Evolutionary conservation across 352 stramenopile genomes (phyloP).

Genomic region (Blastocystis sp.): DNA sequence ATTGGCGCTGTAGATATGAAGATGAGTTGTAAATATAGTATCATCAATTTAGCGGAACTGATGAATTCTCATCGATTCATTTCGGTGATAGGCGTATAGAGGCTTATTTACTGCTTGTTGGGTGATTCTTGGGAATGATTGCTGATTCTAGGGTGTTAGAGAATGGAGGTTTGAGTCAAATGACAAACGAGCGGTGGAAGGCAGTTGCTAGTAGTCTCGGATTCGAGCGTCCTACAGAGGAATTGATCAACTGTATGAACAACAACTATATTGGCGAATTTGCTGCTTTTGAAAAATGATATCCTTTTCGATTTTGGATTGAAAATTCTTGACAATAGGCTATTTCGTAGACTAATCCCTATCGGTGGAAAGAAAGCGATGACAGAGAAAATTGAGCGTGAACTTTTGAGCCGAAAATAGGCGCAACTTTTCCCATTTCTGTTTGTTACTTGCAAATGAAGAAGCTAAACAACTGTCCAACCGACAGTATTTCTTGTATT

Average conservation of each 20-base stretch:
- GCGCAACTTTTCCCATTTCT: background rate
- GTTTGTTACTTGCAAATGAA: slow-evolving; percentile 30
- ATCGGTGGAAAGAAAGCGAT: slow-evolving; percentile 49
- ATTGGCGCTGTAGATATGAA: background rate
- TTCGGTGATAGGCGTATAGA: background rate
- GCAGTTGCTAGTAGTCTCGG: background rate
- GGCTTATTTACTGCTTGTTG: background rate
- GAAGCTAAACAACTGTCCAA: slow-evolving; percentile 32
- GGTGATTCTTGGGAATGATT: background rate
- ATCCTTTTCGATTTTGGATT: background rate
- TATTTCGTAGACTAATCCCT: background rate
- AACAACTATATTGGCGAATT: slow-evolving; percentile 12
- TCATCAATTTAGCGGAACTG: background rate
- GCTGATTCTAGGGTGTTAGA: slow-evolving; percentile 10
- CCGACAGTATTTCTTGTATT: slow-evolving; percentile 13
- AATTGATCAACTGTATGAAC: background rate
- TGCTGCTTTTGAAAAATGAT: slow-evolving; percentile 55
- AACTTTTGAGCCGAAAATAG: background rate
- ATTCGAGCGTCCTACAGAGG: background rate
- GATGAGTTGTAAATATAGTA: background rate
- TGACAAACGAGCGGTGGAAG: background rate
- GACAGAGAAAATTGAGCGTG: slow-evolving; percentile 9
- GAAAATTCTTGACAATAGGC: background rate
- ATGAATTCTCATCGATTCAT: background rate
- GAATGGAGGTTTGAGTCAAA: background rate